Conservation (phyloP, 352 stramenopile species). For the Pythium utonaiense region DNA sequence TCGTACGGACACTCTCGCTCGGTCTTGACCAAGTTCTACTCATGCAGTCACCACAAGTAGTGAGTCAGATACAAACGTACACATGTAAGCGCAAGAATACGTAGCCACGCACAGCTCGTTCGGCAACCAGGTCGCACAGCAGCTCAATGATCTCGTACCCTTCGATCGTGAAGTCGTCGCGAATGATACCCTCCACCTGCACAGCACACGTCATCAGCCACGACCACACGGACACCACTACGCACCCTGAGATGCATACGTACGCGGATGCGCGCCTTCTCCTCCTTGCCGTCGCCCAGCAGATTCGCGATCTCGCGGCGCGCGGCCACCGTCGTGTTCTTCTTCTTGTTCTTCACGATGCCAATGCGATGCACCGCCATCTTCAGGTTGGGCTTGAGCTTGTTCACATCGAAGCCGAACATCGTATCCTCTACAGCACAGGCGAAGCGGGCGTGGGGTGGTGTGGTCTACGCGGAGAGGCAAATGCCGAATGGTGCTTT, state of each 20-base stretch:
- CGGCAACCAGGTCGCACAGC: constrained; percentile 90
- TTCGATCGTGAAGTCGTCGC: constrained; percentile 95
- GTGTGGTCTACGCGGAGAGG: constrained; percentile 4
- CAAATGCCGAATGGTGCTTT: not conserved
- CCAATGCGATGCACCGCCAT: constrained; percentile 91
- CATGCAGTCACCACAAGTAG: not conserved
- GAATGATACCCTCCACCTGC: constrained; percentile 91
- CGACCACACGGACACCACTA: not conserved
- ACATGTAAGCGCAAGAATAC: not conserved
- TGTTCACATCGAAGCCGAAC: constrained; percentile 90
- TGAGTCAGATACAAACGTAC: not conserved
- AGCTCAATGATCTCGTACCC: constrained; percentile 95
- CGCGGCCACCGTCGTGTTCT: constrained; percentile 65
- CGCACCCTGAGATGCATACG: constrained; percentile 23
- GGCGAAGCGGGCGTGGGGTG: not conserved
- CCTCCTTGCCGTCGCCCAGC: constrained; percentile 86
- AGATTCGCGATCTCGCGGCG: constrained; percentile 78
- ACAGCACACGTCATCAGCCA: not conserved
- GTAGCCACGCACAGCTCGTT: constrained; percentile 65
- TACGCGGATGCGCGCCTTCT: constrained; percentile 93
- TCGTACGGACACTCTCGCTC: constrained; percentile 92
- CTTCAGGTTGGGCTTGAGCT: constrained; percentile 91
- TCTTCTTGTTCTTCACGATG: constrained; percentile 92
- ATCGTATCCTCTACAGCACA: constrained; percentile 33
- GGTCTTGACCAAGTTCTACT: constrained; percentile 85